Conservation (phyloP, 2,329 filamentous ascomycete species). For the Phialocephala sp. region DNA sequence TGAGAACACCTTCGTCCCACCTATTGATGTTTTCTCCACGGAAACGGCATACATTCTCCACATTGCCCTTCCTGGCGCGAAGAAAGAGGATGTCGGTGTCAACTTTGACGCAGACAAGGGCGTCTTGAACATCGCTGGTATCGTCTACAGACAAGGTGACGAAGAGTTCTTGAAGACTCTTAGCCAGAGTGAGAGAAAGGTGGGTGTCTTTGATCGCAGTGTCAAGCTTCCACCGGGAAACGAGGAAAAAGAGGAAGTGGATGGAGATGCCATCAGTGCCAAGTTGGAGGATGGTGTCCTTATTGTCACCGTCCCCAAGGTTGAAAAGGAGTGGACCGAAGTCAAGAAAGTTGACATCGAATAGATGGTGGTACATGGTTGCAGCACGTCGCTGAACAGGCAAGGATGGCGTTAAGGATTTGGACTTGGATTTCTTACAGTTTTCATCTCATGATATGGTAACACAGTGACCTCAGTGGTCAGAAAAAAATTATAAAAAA, state of each 20-base stretch:
- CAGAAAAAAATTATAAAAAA: constrained; percentile 33
- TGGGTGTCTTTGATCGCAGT: constrained; percentile 76
- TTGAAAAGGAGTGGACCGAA: constrained; percentile 69
- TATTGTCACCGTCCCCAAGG: constrained; percentile 77
- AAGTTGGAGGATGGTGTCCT: constrained; percentile 82
- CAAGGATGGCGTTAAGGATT: constrained; percentile 20
- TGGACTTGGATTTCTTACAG: constrained; percentile 13
- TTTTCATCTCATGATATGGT: constrained; percentile 24
- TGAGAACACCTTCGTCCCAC: constrained; percentile 60
- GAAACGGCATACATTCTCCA: constrained; percentile 70
- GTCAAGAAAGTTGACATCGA: constrained; percentile 65
- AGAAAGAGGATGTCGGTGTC: constrained; percentile 78
- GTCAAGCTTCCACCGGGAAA: constrained; percentile 63
- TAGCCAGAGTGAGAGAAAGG: constrained; percentile 66
- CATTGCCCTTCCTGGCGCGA: constrained; percentile 75
- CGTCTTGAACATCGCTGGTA: constrained; percentile 70
- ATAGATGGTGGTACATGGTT: constrained; percentile 21
- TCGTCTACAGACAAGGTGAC: constrained; percentile 73
- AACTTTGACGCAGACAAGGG: constrained; percentile 75
- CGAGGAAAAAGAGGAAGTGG: constrained; percentile 64
- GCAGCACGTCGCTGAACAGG: neutral
- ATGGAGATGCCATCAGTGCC: constrained; percentile 71
- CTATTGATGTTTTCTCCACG: constrained; percentile 79
- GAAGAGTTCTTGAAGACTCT: constrained; percentile 71
- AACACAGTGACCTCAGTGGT: constrained; percentile 23